Evolutionary conservation across 345 rosid genomes (phyloP).

Genomic region (Rhizophora mangle): DNA sequence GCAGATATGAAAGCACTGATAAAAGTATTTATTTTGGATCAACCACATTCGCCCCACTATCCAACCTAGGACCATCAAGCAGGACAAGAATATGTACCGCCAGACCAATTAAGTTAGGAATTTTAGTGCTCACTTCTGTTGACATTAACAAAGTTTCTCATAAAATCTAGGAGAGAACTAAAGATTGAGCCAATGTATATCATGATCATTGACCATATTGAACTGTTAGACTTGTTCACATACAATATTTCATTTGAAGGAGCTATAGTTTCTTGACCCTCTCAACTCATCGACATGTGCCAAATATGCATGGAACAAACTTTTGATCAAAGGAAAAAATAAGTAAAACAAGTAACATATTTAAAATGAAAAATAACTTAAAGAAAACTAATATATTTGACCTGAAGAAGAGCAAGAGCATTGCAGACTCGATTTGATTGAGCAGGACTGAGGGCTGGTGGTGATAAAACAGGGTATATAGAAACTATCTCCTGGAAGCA

Average conservation of each 20-base stretch:
- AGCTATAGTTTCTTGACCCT: not conserved
- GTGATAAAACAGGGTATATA: slow-evolving; percentile 90
- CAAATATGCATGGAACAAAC: slow-evolving; percentile 1
- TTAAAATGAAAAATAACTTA: no score
- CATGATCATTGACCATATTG: slow-evolving; percentile 5
- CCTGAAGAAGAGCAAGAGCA: slow-evolving; percentile 99
- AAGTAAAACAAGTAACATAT: no score
- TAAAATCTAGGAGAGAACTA: slow-evolving; percentile 1
- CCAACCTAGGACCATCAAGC: no score
- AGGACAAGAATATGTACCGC: no score
- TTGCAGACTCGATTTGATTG: slow-evolving; percentile 98
- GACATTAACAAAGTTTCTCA: not conserved
- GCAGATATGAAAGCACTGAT: no score
- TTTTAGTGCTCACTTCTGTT: no score
- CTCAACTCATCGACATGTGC: not conserved
- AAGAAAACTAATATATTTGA: slow-evolving; percentile 13
- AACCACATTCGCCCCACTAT: no score
- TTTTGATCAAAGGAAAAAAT: not conserved
- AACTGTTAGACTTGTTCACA: not conserved
- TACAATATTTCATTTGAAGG: not conserved
- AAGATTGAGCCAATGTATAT: no score
- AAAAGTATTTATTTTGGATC: no score
- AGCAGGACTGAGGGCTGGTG: slow-evolving; percentile 82
- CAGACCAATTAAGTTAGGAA: no score
- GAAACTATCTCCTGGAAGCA: slow-evolving; percentile 85